Conservation (phyloP, 768 basidiomycete genomes). For the Sistotremastrum suecicum region DNA sequence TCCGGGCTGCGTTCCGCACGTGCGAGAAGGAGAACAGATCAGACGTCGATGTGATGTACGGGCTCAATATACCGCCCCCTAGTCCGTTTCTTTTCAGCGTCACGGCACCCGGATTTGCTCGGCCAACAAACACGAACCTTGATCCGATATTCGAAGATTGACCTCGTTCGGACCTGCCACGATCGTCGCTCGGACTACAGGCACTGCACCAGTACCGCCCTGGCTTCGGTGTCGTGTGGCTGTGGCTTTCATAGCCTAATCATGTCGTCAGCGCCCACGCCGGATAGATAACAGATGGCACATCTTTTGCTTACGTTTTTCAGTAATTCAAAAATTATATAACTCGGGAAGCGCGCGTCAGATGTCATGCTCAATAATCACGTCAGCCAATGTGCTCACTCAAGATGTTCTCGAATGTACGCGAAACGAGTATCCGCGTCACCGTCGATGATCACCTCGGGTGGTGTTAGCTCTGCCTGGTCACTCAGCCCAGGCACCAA, state of each 20-base stretch:
- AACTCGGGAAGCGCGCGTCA: slow-evolving; percentile 28
- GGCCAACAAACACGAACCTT: slow-evolving; percentile 34
- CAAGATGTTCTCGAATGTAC: slow-evolving; percentile 78
- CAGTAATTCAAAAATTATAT: slow-evolving; percentile 78
- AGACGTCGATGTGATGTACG: slow-evolving; percentile 44
- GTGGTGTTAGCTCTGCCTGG: slow-evolving; percentile 27
- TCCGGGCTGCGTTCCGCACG: slow-evolving; percentile 54
- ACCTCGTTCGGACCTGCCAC: slow-evolving; percentile 62
- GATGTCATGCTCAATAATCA: background rate
- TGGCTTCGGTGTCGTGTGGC: background rate
- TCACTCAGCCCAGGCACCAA: slow-evolving; percentile 2
- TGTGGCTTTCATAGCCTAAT: slow-evolving; percentile 8
- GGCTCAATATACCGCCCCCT: slow-evolving; percentile 59
- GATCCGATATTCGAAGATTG: slow-evolving; percentile 78
- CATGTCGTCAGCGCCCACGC: too few species aligned
- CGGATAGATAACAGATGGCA: too few species aligned
- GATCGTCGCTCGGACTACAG: slow-evolving; percentile 60
- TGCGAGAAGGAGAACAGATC: slow-evolving; percentile 89
- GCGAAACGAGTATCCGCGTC: slow-evolving; percentile 56
- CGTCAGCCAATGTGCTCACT: slow-evolving; percentile 31
- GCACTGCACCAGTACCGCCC: background rate
- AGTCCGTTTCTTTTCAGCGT: slow-evolving; percentile 5
- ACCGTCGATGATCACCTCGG: slow-evolving; percentile 61
- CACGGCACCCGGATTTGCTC: background rate
- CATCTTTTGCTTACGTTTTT: slow-evolving; percentile 51